Conservation (phyloP, 306 rosid genomes). For the Styphnolobium japonicum region DNA sequence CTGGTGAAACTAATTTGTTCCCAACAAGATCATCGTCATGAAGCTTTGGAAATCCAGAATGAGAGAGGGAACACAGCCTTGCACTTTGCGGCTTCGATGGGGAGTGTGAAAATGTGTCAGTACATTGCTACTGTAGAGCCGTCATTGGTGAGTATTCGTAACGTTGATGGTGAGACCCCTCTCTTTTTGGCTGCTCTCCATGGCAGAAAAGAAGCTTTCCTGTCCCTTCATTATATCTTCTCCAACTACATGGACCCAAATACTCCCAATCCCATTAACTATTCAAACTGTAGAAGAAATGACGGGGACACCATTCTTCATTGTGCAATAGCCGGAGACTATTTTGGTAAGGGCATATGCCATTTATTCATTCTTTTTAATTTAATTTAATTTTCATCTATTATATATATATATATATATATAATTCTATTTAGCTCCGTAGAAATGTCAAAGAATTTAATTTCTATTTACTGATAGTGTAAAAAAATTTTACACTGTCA, state of each 20-base stretch:
- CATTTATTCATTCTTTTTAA: too few species aligned
- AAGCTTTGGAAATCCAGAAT: conserved; percentile 7
- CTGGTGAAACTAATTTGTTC: not conserved
- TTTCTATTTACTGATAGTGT: too few species aligned
- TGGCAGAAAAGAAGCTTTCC: conserved; percentile 46
- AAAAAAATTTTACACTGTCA: too few species aligned
- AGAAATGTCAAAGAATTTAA: too few species aligned
- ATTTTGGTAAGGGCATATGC: too few species aligned
- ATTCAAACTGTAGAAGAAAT: conserved; percentile 27
- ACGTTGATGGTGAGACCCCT: conserved; percentile 54
- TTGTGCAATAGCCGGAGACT: conserved; percentile 35
- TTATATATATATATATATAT: too few species aligned
- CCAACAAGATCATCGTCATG: accelerated
- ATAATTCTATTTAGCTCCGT: too few species aligned
- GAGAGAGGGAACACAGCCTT: conserved; percentile 36
- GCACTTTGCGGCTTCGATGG: conserved; percentile 44
- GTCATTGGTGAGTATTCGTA: conserved; percentile 1
- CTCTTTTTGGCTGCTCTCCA: conserved; percentile 46
- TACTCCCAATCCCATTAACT: not conserved
- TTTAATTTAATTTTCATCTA: too few species aligned
- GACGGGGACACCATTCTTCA: conserved; percentile 58
- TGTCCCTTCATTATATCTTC: conserved; percentile 28
- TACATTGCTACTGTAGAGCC: not conserved
- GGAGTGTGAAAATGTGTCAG: conserved; percentile 28
- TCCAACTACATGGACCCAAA: not conserved